These are phyloP conservation scores for Kodamaea arcana DNA, from an alignment of 1,139 yeast species.

Conservation along the genomic window DNA sequence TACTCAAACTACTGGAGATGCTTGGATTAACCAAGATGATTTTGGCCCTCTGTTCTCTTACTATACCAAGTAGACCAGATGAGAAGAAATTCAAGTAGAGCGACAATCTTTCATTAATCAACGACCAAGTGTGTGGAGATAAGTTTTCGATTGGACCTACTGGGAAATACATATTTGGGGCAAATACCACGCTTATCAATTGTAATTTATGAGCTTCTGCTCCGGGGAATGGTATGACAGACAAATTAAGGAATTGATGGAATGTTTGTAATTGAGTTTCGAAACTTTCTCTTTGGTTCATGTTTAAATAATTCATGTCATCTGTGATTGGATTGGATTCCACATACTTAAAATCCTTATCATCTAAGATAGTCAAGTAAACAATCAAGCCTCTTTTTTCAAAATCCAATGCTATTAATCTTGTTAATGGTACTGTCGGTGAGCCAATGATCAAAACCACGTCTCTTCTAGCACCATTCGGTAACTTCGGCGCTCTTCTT, in stretches of 20 bases:
- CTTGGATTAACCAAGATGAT: conserved; percentile 43
- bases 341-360: conserved; percentile 57
- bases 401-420: conserved; percentile 67
- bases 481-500: conserved; percentile 59
- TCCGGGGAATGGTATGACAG: conserved; percentile 48
- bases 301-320: conserved; percentile 44
- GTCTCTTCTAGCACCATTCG: conserved; percentile 71
- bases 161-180: conserved; percentile 65
- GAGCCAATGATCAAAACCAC: conserved; percentile 74
- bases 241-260: conserved; percentile 33
- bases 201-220: conserved; percentile 50
- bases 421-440: conserved; percentile 70
- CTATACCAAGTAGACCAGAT: conserved; percentile 55
- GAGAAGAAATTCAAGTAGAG: conserved; percentile 51
- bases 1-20: conserved; percentile 36
- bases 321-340: conserved; percentile 54
- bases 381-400: conserved; percentile 79
- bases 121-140: conserved; percentile 51
- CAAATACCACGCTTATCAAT: conserved; percentile 55
- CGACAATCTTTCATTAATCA: conserved; percentile 40
- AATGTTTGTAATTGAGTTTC: conserved; percentile 41
- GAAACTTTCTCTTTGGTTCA: conserved; percentile 26
- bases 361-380: conserved; percentile 66
- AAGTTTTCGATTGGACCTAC: conserved; percentile 65
- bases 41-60: conserved; percentile 44